These are phyloP conservation scores for Alternaria gaisen DNA, from an alignment of 2,329 filamentous ascomycete genomes.

Conservation along the genomic window DNA sequence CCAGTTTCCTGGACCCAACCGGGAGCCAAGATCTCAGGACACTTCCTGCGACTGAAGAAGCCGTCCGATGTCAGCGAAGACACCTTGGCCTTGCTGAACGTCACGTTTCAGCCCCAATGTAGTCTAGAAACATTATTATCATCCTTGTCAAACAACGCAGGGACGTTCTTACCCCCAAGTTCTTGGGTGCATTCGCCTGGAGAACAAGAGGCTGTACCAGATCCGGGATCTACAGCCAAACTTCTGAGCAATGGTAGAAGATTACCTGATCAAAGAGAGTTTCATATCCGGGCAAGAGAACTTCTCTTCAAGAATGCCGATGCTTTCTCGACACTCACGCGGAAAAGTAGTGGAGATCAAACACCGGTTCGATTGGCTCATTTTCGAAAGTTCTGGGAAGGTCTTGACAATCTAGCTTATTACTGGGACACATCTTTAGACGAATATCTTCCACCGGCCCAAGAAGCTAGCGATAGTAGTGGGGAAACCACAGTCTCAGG, in stretches of 20 bases:
- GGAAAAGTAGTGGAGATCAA: conserved; percentile 57
- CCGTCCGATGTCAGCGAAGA: conserved; percentile 53
- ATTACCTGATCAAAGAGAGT: conserved; percentile 59
- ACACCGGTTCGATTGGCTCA: conserved; percentile 62
- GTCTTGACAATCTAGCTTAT: conserved; percentile 66
- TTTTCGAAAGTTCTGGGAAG: conserved; percentile 68
- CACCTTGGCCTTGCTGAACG: conserved; percentile 55
- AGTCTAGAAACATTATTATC: conserved; percentile 53
- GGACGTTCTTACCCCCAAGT: conserved; percentile 51
- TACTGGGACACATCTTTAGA: conserved; percentile 71
- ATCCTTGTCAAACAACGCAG: conserved; percentile 42
- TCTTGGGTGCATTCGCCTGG: conserved; percentile 44
- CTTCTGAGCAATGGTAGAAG: conserved; percentile 60
- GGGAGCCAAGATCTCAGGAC: conserved; percentile 53
- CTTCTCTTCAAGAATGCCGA: conserved; percentile 64
- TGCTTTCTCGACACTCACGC: conserved; percentile 64
- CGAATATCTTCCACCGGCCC: conserved; percentile 57
- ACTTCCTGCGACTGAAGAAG: conserved; percentile 55
- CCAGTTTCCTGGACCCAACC: conserved; percentile 46
- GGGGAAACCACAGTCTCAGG: conserved; percentile 6
- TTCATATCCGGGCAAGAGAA: conserved; percentile 60
- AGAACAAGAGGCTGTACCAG: conserved; percentile 37
- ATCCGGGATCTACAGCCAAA: conserved; percentile 33
- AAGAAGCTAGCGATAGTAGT: conserved; percentile 17
- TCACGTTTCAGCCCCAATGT: conserved; percentile 50